Conservation (phyloP, 345 rosid genomes). For the Garcia nutans region DNA sequence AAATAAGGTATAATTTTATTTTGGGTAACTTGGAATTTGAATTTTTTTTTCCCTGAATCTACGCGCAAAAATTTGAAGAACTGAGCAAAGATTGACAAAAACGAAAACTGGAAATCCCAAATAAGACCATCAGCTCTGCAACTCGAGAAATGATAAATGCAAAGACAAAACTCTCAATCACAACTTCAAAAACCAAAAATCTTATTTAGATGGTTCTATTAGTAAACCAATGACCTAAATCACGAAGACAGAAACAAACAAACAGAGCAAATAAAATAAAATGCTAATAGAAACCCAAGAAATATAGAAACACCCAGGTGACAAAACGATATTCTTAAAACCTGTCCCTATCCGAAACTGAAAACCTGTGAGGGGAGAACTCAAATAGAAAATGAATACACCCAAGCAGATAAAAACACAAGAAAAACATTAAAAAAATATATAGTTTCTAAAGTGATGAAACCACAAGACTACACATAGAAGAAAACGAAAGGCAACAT, state of each 20-base stretch:
- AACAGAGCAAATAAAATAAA: constrained; percentile 9
- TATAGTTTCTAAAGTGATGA: constrained; percentile 14
- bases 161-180: constrained; percentile 37
- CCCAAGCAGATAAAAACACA: constrained; percentile 58
- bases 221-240: constrained; percentile 29
- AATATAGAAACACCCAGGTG: constrained; percentile 48
- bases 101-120: constrained; percentile 27
- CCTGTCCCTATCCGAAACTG: constrained; percentile 47
- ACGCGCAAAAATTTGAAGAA: constrained; percentile 13
- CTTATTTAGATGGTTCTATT: constrained; percentile 35
- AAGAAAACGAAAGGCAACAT: constrained; percentile 41
- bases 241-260: constrained; percentile 17
- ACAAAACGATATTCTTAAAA: constrained; percentile 49
- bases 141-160: constrained; percentile 28
- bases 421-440: constrained; percentile 23
- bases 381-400: constrained; percentile 27
- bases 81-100: constrained; percentile 12
- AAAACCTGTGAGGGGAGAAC: constrained; percentile 27
- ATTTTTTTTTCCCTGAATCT: neutral
- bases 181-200: constrained; percentile 24
- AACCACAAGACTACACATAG: constrained; percentile 28
- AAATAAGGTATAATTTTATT: neutral
- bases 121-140: constrained; percentile 17
- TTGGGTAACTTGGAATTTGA: neutral
- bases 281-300: constrained; percentile 19